Percentiles rank a stretch among this genome's conserved stretches.
Evolutionary conservation across 1,284 basidiomycete species (phyloP).

Genomic region (Gastroboletus turbinatus): DNA sequence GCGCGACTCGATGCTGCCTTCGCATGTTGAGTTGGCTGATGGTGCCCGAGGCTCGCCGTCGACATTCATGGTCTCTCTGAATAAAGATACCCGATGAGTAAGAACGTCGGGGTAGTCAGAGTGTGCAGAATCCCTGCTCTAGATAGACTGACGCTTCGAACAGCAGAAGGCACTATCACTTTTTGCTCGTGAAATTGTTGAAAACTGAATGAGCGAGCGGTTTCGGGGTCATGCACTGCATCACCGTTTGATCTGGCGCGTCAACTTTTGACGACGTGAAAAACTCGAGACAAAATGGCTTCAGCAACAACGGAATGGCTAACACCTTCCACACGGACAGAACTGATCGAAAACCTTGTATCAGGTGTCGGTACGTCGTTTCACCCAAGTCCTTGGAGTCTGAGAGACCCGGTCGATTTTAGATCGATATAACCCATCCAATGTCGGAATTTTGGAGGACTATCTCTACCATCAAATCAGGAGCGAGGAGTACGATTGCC

Average conservation of each 20-base stretch:
- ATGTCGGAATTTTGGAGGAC: constrained; percentile 90
- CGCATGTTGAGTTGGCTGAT: not conserved
- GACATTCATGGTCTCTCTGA: constrained; percentile 16
- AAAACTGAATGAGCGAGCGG: not conserved
- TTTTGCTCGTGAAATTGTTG: not conserved
- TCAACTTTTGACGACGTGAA: constrained; percentile 4
- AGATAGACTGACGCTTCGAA: not conserved
- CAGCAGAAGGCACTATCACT: too few species aligned
- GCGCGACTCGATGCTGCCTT: constrained; percentile 6
- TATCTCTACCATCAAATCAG: constrained; percentile 92
- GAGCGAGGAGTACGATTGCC: constrained; percentile 87
- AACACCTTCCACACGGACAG: constrained; percentile 72
- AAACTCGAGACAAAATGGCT: constrained; percentile 22
- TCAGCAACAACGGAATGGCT: constrained; percentile 60
- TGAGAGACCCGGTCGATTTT: constrained; percentile 11
- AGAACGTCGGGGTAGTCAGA: not conserved
- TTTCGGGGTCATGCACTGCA: constrained; percentile 8
- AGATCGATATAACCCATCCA: constrained; percentile 97
- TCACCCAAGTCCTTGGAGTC: constrained; percentile 1
- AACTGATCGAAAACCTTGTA: constrained; percentile 87
- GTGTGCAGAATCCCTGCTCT: not conserved
- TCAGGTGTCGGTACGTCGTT: constrained; percentile 80
- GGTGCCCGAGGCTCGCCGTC: constrained; percentile 12
- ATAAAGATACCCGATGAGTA: not conserved
- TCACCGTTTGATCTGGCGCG: not conserved